phyloP scores from a whole-genome alignment of 352 stramenopile species.

The Phytophthora sp. region DNA sequence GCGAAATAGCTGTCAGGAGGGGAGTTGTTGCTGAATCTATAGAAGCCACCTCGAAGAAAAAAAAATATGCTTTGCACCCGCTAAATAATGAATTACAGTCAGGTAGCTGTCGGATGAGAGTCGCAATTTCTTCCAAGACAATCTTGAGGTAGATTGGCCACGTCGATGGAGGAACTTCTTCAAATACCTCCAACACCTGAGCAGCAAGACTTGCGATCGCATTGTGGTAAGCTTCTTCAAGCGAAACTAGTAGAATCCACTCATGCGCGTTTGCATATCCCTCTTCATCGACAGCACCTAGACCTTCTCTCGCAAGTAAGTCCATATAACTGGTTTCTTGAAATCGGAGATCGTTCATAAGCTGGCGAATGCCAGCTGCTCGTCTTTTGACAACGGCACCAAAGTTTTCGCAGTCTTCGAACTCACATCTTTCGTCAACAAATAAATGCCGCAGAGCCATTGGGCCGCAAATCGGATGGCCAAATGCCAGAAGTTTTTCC shows the following conservation, averaged over 20 bases:
- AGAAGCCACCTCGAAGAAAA: constrained; percentile 73
- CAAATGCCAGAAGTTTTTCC: constrained; percentile 27
- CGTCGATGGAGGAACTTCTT: constrained; percentile 10
- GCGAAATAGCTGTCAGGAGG: constrained; percentile 58
- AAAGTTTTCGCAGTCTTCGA: constrained; percentile 30
- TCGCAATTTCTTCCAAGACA: constrained; percentile 40
- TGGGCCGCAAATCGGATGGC: constrained; percentile 23
- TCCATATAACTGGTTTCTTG: constrained; percentile 43
- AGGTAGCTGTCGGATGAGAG: constrained; percentile 56
- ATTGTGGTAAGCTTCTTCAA: constrained; percentile 45
- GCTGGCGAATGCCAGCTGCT: constrained; percentile 38
- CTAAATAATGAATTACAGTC: constrained; percentile 66
- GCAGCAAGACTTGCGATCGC: constrained; percentile 33
- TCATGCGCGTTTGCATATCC: constrained; percentile 18
- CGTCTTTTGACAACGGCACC: constrained; percentile 6
- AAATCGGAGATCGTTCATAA: constrained; percentile 36
- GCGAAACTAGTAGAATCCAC: constrained; percentile 41
- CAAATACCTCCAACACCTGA: constrained; percentile 26
- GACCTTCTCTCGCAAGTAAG: constrained; percentile 22
- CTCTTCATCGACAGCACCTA: constrained; percentile 21
- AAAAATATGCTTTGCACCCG: constrained; percentile 61
- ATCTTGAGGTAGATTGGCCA: constrained; percentile 18
- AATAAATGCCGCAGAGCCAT: constrained; percentile 17
- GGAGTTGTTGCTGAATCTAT: constrained; percentile 55
- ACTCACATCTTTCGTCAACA: constrained; percentile 5